A percentile compares a stretch with the other conserved stretches of the same genome.
phyloP scores from a whole-genome alignment of 2,329 filamentous ascomycete genomes.

The Arachnopeziza araneosa region DNA sequence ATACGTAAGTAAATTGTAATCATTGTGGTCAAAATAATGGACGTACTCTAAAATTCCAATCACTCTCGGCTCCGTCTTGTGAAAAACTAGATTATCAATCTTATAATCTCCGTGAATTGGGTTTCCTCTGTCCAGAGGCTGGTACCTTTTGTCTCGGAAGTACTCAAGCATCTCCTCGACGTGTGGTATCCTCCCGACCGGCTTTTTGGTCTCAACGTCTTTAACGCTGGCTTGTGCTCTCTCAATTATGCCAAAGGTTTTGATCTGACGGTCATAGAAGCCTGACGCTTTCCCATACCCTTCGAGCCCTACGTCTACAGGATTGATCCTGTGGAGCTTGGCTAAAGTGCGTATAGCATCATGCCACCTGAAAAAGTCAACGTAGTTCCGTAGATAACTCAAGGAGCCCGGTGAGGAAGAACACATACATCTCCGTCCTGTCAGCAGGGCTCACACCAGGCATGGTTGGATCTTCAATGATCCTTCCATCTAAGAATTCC shows the following conservation, averaged over 20 bases:
- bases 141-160: conserved; percentile 62
- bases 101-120: conserved; percentile 97
- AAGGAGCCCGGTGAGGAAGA: neutral
- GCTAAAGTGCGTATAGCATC: conserved; percentile 79
- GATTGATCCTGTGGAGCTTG: conserved; percentile 72
- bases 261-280: conserved; percentile 83
- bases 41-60: conserved; percentile 84
- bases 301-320: conserved; percentile 60
- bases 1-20: neutral
- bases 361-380: conserved; percentile 56
- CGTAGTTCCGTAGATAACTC: neutral
- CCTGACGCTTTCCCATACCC: conserved; percentile 66
- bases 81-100: conserved; percentile 85
- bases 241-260: conserved; percentile 75
- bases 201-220: conserved; percentile 70
- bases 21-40: too few relatives aligned
- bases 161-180: conserved; percentile 75
- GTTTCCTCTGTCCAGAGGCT: conserved; percentile 71
- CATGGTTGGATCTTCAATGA: conserved; percentile 83
- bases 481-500: conserved; percentile 89
- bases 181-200: conserved; percentile 78
- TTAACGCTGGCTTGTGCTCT: conserved; percentile 67
- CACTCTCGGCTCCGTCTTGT: conserved; percentile 79
- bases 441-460: conserved; percentile 65
- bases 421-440: conserved; percentile 62